phyloP scores from a whole-genome alignment of 2,329 filamentous ascomycete genomes.

The Fusarium subglutinans region DNA sequence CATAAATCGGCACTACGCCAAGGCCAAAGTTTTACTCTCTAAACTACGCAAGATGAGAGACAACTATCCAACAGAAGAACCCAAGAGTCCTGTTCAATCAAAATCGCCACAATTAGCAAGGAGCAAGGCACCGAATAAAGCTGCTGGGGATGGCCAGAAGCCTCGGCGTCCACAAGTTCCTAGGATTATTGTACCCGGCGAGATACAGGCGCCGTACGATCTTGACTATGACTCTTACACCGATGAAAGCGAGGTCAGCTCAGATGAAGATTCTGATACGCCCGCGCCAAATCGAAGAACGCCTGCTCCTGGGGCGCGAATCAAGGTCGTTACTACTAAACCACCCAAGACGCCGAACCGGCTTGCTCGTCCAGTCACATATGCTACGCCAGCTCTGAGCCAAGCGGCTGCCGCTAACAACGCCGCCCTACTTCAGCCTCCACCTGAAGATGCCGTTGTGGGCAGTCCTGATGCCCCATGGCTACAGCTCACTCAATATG shows the following conservation, averaged over 20 bases:
- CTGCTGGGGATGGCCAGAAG: constrained; percentile 56
- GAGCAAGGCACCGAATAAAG: constrained; percentile 57
- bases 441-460: constrained; percentile 66
- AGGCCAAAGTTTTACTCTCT: constrained; percentile 65
- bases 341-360: constrained; percentile 58
- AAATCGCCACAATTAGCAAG: constrained; percentile 65
- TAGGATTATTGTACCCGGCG: constrained; percentile 71
- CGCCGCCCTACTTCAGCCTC: constrained; percentile 61
- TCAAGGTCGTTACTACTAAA: constrained; percentile 58
- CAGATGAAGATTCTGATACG: constrained; percentile 59
- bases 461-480: constrained; percentile 71
- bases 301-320: constrained; percentile 53
- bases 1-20: constrained; percentile 68
- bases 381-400: constrained; percentile 48
- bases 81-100: constrained; percentile 59
- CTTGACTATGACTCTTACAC: constrained; percentile 68
- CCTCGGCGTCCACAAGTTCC: constrained; percentile 59
- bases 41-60: constrained; percentile 70
- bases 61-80: constrained; percentile 65
- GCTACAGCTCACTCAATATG: constrained; percentile 71
- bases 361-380: constrained; percentile 46
- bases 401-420: constrained; percentile 54
- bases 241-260: constrained; percentile 63
- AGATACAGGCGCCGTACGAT: constrained; percentile 73
- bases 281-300: constrained; percentile 50